A percentile compares a stretch with the other conserved stretches of the same genome.
These are phyloP conservation scores for Ceratopteris richardii DNA, from an alignment of 75 land plant genomes.

Conservation along the genomic window DNA sequence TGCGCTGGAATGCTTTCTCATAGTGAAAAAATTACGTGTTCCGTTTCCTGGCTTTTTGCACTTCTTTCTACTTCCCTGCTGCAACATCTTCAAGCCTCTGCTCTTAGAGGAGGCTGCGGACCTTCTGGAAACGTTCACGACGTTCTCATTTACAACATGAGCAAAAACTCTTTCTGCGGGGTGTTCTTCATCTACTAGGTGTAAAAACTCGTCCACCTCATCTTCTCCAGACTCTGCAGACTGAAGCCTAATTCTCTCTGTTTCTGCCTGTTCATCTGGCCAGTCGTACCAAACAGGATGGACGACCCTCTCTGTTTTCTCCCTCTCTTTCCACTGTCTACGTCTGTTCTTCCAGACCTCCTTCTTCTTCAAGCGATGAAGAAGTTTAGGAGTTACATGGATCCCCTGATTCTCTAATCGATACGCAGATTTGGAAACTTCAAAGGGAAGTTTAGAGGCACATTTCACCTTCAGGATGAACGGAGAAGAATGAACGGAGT, in stretches of 20 bases:
- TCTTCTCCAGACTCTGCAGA: not conserved
- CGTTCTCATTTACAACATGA: not conserved
- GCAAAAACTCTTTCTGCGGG: not conserved
- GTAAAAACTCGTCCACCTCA: not conserved
- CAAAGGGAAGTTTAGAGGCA: not conserved
- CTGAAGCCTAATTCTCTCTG: not conserved
- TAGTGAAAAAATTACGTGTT: no score
- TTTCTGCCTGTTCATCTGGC: not conserved
- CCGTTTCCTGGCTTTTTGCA: no score
- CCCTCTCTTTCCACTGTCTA: slow-evolving; percentile 9
- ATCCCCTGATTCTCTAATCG: not conserved
- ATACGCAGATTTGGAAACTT: slow-evolving; percentile 4
- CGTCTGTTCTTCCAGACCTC: slow-evolving; percentile 19
- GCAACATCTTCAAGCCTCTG: no score
- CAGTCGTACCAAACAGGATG: slow-evolving; percentile 5
- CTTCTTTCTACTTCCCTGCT: no score
- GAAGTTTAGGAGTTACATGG: slow-evolving; percentile 11
- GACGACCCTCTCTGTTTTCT: slow-evolving; percentile 6
- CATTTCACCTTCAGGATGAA: no score
- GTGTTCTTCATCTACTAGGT: not conserved
- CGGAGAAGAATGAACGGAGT: no score
- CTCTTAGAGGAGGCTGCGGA: no score
- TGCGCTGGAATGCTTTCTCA: no score
- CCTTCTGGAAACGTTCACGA: no score
- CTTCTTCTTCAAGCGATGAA: slow-evolving; percentile 24